Conservation (phyloP, 768 basidiomycete species). For the Lenzites betulinus region DNA sequence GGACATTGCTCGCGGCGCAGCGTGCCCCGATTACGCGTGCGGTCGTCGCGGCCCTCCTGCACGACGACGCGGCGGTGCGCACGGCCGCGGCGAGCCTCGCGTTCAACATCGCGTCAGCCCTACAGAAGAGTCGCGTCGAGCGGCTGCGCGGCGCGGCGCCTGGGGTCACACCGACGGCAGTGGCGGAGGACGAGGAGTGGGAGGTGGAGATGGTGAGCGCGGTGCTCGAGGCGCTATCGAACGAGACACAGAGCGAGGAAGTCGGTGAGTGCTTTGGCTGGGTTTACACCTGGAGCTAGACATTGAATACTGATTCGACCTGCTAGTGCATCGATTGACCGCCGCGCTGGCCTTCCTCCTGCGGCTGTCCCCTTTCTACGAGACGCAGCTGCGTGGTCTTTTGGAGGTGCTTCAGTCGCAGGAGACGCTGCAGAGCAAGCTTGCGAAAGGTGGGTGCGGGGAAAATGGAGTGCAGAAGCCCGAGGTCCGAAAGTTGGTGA, state of each 20-base stretch:
- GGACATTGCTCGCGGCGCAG: constrained; percentile 41
- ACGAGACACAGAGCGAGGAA: constrained; percentile 76
- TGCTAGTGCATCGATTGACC: constrained; percentile 74
- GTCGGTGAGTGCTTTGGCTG: constrained; percentile 49
- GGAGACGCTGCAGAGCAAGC: constrained; percentile 57
- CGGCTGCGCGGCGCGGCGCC: constrained; percentile 33
- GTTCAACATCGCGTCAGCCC: constrained; percentile 69
- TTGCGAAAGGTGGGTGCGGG: constrained; percentile 52
- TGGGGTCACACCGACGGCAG: constrained; percentile 36
- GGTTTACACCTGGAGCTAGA: too few species aligned
- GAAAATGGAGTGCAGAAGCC: constrained; percentile 58
- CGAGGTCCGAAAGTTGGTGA: constrained; percentile 63
- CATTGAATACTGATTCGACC: not conserved
- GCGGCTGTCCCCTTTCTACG: constrained; percentile 71
- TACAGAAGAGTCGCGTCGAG: constrained; percentile 65
- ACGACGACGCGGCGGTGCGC: constrained; percentile 66
- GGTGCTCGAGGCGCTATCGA: constrained; percentile 73
- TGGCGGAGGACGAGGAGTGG: constrained; percentile 75
- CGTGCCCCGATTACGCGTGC: constrained; percentile 48
- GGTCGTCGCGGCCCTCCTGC: constrained; percentile 67
- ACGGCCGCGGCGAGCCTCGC: constrained; percentile 81
- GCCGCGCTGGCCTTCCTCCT: constrained; percentile 79
- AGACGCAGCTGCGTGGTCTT: constrained; percentile 52
- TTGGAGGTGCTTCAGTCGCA: constrained; percentile 72
- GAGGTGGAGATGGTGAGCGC: constrained; percentile 83